Conservation (phyloP, 495 filamentous ascomycete species). For the Pyrenula aspistea region DNA sequence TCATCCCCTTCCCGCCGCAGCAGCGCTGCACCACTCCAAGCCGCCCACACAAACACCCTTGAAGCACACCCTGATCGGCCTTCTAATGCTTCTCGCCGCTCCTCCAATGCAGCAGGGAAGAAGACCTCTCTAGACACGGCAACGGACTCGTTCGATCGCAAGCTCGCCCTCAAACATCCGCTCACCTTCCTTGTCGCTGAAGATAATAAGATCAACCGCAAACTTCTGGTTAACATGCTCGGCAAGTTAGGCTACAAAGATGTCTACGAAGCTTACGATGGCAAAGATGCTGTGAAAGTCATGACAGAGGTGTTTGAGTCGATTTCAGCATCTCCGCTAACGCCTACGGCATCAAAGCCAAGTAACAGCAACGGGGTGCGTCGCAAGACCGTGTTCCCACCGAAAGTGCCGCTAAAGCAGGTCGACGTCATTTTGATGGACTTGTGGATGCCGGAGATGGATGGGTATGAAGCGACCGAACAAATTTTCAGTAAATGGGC, state of each 20-base stretch:
- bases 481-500: slow-evolving; percentile 35
- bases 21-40: slow-evolving; percentile 7
- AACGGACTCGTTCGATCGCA: slow-evolving; percentile 10
- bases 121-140: slow-evolving; percentile 5
- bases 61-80: slow-evolving; percentile 10
- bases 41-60: slow-evolving; percentile 11
- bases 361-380: neutral
- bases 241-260: slow-evolving; percentile 55
- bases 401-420: slow-evolving; percentile 16
- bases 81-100: neutral
- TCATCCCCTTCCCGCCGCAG: neutral
- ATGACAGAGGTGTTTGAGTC: slow-evolving; percentile 32
- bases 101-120: neutral
- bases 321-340: neutral
- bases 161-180: slow-evolving; percentile 46
- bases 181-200: slow-evolving; percentile 66
- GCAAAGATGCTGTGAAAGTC: slow-evolving; percentile 57
- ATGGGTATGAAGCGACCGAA: slow-evolving; percentile 65
- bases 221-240: slow-evolving; percentile 58
- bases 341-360: neutral
- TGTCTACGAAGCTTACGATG: slow-evolving; percentile 60
- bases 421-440: slow-evolving; percentile 72
- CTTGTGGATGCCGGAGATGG: slow-evolving; percentile 79
- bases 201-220: slow-evolving; percentile 74
- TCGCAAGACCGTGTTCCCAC: neutral